Evolutionary conservation across 768 basidiomycete genomes (phyloP), one percentile per base, ranked within the genome.

Genomic region (Auricularia sp.): DNA sequence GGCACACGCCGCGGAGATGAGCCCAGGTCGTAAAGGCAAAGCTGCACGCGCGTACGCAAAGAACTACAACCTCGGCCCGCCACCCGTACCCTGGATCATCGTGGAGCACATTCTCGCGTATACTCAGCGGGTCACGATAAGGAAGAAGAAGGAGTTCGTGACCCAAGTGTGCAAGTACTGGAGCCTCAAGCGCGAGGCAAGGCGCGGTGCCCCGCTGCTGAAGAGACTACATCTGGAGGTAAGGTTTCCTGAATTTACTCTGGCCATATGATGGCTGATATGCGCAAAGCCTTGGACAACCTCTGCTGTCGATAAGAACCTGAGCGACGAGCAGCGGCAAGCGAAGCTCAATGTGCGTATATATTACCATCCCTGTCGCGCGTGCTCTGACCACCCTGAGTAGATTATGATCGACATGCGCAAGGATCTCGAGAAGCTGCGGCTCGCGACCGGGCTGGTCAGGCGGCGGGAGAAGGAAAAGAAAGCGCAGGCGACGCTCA

Each of bases 141-240:
- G 88, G 66, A 93, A 91, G 73, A 92, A 90, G 71, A 69, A 75
- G 3, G 87, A 90, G 56, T 91, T 95, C 64, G 76, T 98, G 12
- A 81, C 85, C 60, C 74, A 85, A 70, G 79, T 94, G 36, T 95
- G 91, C 70, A 84, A 86, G 71, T 99, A 98, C 71, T 99, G 97
- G 97, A 98, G 97, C 75, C 74, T 99, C 74, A 98, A 99, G 76
- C 80, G 97, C 3, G 96, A 98, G 72, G 92, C 86, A 1, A 82
- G 97, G 66, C 76, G 96, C 47, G 97, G 97, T 3, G 97, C 97
- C 8, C 96, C 97, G 11, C 74, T 98, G 66, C 74, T 99, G 68
- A 98, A 98, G 75, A 73, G 97, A 62, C 72, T 99, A 64, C 94
- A 99, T 76, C 78, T 98, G 34, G 96, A 99, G 74, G 80, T 80